Evolutionary conservation across 495 filamentous ascomycete genomes (phyloP).

Genomic region (Annulohypoxylon bovei): DNA sequence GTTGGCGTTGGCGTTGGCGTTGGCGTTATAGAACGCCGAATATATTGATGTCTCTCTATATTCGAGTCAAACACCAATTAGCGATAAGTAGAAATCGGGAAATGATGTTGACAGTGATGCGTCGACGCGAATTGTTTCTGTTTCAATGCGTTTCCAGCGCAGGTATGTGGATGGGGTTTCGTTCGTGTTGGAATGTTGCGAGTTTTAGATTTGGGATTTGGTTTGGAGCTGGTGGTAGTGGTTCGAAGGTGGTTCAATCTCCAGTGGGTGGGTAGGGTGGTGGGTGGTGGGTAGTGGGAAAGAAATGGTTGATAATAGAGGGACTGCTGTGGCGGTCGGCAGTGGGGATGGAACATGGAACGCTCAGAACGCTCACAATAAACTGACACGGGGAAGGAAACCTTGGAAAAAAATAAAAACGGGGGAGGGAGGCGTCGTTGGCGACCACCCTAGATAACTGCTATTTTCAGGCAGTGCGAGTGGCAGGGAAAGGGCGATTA

Average conservation of each 20-base stretch:
- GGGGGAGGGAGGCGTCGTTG: conserved; percentile 21
- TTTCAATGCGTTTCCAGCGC: conserved; percentile 37
- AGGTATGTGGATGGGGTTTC: conserved; percentile 32
- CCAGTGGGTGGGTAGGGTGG: neutral
- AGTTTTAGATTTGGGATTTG: conserved; percentile 33
- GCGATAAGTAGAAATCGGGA: conserved; percentile 4
- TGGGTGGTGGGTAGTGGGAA: neutral
- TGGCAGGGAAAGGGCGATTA: conserved; percentile 32
- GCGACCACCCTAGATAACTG: conserved; percentile 9
- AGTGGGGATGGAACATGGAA: conserved; percentile 19
- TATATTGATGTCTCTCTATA: conserved; percentile 17
- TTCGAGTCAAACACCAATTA: conserved; percentile 23
- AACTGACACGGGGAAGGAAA: conserved; percentile 11
- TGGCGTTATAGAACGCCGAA: conserved; percentile 11
- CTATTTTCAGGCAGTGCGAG: conserved; percentile 39
- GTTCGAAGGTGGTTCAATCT: conserved; percentile 42
- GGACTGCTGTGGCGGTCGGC: conserved; percentile 29
- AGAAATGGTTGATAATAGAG: neutral
- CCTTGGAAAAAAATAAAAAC: conserved; percentile 6
- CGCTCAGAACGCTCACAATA: conserved; percentile 10
- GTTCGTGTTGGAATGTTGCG: conserved; percentile 40
- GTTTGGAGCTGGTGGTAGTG: conserved; percentile 15
- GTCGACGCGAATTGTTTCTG: conserved; percentile 34
- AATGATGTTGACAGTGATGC: conserved; percentile 11
- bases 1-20: neutral